Conservation (phyloP, 1,284 basidiomycete genomes). For the Fistulina hepatica region DNA sequence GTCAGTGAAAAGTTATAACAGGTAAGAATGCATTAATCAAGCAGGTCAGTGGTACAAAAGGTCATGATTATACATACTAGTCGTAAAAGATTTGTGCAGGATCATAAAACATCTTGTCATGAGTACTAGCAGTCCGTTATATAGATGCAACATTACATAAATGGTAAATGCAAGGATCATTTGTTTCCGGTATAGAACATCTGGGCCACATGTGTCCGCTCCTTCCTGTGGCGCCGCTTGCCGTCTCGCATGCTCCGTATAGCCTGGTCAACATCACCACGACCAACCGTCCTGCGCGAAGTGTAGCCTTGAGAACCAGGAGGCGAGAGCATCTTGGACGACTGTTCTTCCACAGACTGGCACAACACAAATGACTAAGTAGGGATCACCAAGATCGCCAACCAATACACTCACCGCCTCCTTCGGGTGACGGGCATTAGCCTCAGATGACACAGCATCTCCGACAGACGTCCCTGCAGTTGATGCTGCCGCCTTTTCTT, state of each 20-base stretch:
- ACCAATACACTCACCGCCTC: no score
- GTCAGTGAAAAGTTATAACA: no score
- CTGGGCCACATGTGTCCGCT: background rate
- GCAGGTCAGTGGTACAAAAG: no score
- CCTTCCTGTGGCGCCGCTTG: background rate
- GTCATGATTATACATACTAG: no score
- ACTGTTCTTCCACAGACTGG: no score
- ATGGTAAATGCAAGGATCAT: no score
- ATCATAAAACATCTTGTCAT: background rate
- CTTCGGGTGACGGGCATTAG: constrained; percentile 20
- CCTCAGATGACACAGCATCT: constrained; percentile 11
- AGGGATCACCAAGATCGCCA: no score
- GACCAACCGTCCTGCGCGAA: constrained; percentile 43
- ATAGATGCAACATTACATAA: background rate
- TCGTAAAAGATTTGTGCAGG: background rate
- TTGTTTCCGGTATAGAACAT: background rate
- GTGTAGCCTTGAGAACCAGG: constrained; percentile 32
- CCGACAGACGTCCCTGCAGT: constrained; percentile 12
- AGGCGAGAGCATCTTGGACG: constrained; percentile 15
- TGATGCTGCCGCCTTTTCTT: constrained; percentile 26
- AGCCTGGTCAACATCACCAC: constrained; percentile 72
- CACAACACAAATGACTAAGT: no score
- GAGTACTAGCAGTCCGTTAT: background rate
- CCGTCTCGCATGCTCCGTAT: constrained; percentile 62
- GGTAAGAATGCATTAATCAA: no score